phyloP scores from a whole-genome alignment of 2,329 filamentous ascomycete species.

The Incumbomyces lentus region DNA sequence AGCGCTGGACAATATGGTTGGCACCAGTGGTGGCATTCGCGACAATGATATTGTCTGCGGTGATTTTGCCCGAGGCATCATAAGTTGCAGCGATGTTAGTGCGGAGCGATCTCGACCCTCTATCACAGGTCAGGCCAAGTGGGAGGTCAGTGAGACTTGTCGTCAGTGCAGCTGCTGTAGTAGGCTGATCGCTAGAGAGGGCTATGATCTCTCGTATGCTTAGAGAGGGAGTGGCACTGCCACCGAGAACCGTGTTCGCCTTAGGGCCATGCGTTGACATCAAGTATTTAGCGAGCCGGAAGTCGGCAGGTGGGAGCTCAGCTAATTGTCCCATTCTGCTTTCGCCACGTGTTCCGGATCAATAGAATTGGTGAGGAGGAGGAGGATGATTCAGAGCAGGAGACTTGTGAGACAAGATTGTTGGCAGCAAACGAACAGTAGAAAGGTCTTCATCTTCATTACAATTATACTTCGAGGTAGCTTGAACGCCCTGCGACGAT shows the following conservation, averaged over 20 bases:
- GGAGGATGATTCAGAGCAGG: neutral
- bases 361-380: too few relatives aligned
- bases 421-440: neutral
- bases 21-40: conserved; percentile 73
- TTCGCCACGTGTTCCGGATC: too few relatives aligned
- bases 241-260: conserved; percentile 12
- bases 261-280: conserved; percentile 7
- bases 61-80: conserved; percentile 7
- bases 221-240: conserved; percentile 40
- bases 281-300: conserved; percentile 7
- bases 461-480: too few relatives aligned
- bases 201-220: conserved; percentile 57
- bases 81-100: conserved; percentile 23
- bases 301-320: neutral
- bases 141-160: conserved; percentile 11
- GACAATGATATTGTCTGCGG: conserved; percentile 60
- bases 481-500: too few relatives aligned
- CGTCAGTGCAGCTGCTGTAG: conserved; percentile 16
- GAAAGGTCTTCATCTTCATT: too few relatives aligned
- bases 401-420: neutral
- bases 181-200: conserved; percentile 38
- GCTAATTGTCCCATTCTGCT: too few relatives aligned
- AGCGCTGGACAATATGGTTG: conserved; percentile 67
- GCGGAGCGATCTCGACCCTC: conserved; percentile 21
- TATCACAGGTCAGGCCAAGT: conserved; percentile 20